A percentile compares a stretch with the other conserved stretches of the same genome.
phyloP scores from a whole-genome alignment of 176 grass and related monocot species.

The Oryza coarctata region DNA sequence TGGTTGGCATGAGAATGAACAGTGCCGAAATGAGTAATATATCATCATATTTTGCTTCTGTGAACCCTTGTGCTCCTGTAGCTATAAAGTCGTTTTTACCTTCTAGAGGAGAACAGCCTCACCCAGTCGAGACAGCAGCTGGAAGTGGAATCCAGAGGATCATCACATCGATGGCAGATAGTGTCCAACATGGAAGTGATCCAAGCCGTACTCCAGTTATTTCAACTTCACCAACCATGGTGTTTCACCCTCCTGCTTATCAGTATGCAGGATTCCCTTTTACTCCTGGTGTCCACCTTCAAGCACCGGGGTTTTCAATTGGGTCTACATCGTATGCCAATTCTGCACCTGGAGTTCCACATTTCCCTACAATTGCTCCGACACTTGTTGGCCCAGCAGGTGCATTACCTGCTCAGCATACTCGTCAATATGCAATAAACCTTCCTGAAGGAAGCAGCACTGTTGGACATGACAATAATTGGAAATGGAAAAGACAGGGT shows the following conservation, averaged over 20 bases:
- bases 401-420: constrained; percentile 55
- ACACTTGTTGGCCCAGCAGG: constrained; percentile 57
- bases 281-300: constrained; percentile 48
- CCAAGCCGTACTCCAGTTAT: constrained; percentile 53
- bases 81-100: constrained; percentile 67
- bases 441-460: constrained; percentile 66
- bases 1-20: constrained; percentile 55
- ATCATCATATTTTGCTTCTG: constrained; percentile 57
- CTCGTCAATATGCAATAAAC: constrained; percentile 72
- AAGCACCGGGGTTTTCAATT: constrained; percentile 54
- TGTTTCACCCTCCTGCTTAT: constrained; percentile 66
- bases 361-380: constrained; percentile 49
- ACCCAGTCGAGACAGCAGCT: constrained; percentile 49
- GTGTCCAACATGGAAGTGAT: constrained; percentile 60
- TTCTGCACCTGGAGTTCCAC: constrained; percentile 46
- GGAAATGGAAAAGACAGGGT: constrained; percentile 74
- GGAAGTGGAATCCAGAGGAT: constrained; percentile 59
- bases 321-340: constrained; percentile 56
- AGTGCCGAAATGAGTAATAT: constrained; percentile 61
- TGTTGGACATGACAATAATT: constrained; percentile 49
- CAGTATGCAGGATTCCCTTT: constrained; percentile 72
- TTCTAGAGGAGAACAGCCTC: constrained; percentile 68
- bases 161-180: constrained; percentile 48
- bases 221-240: constrained; percentile 65
- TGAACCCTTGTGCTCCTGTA: constrained; percentile 56